Base-by-base conservation (phyloP, 345 rosid genomes). In the Zanthoxylum bungeanum region DNA sequence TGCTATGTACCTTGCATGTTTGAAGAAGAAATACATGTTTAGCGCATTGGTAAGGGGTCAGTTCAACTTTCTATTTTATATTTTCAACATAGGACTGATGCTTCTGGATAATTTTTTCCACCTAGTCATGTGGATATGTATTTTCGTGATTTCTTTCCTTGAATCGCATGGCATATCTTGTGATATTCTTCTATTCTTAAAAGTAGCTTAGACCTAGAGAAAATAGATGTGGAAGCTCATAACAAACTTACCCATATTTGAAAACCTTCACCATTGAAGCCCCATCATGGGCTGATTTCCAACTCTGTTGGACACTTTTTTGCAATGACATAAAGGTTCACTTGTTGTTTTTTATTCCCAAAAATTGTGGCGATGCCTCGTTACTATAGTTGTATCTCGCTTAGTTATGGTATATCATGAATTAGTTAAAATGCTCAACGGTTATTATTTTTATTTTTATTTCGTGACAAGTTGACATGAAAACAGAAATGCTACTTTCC, bases 1-100 rank as follows among this genome's bases (percentile, higher is more conserved):
- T 63, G 91, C 93, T 4, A 89, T 91, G 99, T 87, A 95, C 83
- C 93, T 91, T 47, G 75, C 93, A 72, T 89, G 88, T 76, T 80
- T 88, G 86, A 92, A 82, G 80, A 87, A 74, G 89, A 83, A 86
- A 80, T 88, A 85, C 84, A 69, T 70, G 76, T 71, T 86, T 63
- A 89, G 97, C 78, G 97, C 97, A 50, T 76, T 89, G 90, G 99
- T 95, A 83, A 84, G 79, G 36, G 7, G 49, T 64, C 52, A 16
- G 65, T 83, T 70, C 72, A 64, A 33, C 4, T 73, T 65, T 61
- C 22, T 25, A 25, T 42, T 8, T 64, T 52, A 60, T 61, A 44
- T 14, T 16, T n/a, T 69, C 16, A 5, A 24, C 47, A 37, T n/a
- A 44, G 63, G 9, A 19, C 64, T 10, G 39, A 58, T 56, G 17